phyloP scores from a whole-genome alignment of 768 basidiomycete species.

The Pholiota microspora region DNA sequence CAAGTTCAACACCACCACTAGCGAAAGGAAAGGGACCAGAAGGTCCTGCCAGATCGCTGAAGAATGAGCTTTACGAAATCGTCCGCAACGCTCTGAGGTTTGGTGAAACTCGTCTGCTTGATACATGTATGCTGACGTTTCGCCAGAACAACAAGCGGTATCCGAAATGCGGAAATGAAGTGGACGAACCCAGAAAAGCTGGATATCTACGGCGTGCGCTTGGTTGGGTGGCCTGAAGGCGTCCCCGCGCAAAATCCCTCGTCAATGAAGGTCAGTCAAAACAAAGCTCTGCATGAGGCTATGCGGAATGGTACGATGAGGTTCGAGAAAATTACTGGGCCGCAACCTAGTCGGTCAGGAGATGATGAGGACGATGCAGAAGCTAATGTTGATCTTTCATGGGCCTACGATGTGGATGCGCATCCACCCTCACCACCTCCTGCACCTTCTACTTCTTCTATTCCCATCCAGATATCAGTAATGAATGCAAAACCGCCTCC shows the following conservation, averaged over 20 bases:
- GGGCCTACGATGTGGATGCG: constrained; percentile 40
- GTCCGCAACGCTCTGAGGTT: constrained; percentile 58
- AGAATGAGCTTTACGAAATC: constrained; percentile 53
- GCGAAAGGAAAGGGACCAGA: constrained; percentile 12
- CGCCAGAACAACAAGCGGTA: constrained; percentile 50
- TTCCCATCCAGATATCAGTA: neutral
- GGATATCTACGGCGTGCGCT: constrained; percentile 52
- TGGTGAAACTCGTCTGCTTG: constrained; percentile 7
- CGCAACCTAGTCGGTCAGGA: constrained; percentile 1
- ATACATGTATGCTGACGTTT: constrained; percentile 1
- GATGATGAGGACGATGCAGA: constrained; percentile 14
- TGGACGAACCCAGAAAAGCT: constrained; percentile 67
- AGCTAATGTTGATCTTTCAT: constrained; percentile 36
- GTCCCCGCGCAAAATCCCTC: constrained; percentile 66
- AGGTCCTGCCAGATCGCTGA: constrained; percentile 37
- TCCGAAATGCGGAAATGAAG: constrained; percentile 71
- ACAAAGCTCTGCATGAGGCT: constrained; percentile 49
- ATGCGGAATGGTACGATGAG: constrained; percentile 45
- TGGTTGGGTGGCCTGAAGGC: constrained; percentile 62
- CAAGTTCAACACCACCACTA: constrained; percentile 22
- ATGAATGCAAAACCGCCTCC: neutral
- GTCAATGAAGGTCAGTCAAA: constrained; percentile 50
- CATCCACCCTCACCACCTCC: constrained; percentile 14
- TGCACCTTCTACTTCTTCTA: neutral
- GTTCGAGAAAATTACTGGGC: constrained; percentile 37